Conservation (phyloP, 108 stramenopile genomes). For the Pelagomonas calceolata region DNA sequence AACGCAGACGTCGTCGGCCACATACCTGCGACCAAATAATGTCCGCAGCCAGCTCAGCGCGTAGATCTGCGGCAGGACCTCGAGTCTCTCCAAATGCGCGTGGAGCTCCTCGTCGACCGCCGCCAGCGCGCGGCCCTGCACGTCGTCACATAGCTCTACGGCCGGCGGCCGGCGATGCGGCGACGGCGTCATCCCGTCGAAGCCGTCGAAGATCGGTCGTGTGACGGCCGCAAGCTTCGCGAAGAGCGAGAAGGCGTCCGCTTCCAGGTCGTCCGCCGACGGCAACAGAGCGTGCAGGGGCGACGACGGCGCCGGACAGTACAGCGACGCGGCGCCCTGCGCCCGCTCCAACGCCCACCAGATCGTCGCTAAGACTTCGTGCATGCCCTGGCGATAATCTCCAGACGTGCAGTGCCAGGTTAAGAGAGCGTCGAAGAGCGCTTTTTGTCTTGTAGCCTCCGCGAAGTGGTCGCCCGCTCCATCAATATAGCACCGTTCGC, state of each 20-base stretch:
- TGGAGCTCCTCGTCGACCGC: slow-evolving; percentile 26
- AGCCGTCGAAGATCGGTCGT: neutral
- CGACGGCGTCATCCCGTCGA: neutral
- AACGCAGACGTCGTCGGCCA: slow-evolving; percentile 12
- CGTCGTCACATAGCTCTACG: slow-evolving; percentile 17
- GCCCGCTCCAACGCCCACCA: slow-evolving; percentile 14
- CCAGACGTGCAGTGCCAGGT: slow-evolving; percentile 24
- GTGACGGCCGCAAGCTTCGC: neutral
- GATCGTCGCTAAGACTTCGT: slow-evolving; percentile 32
- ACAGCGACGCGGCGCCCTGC: no score
- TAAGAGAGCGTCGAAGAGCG: no score
- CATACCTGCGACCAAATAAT: slow-evolving; percentile 32
- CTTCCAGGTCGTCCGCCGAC: neutral
- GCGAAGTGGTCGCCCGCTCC: no score
- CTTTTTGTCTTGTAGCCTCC: no score
- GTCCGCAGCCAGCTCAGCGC: slow-evolving; percentile 32
- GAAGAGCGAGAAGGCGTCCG: neutral
- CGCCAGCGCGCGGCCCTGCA: slow-evolving; percentile 21
- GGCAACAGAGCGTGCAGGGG: neutral
- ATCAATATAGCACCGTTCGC: no score
- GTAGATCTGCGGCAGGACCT: slow-evolving; percentile 35
- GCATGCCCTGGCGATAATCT: slow-evolving; percentile 45
- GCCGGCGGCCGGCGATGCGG: slow-evolving; percentile 17
- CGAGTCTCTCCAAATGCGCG: neutral
- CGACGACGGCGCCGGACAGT: no score